Evolutionary conservation across 176 grass and related monocot species (phyloP), one percentile per base, ranked within the genome.

Genomic region (Dendrocalamus sinicus): DNA sequence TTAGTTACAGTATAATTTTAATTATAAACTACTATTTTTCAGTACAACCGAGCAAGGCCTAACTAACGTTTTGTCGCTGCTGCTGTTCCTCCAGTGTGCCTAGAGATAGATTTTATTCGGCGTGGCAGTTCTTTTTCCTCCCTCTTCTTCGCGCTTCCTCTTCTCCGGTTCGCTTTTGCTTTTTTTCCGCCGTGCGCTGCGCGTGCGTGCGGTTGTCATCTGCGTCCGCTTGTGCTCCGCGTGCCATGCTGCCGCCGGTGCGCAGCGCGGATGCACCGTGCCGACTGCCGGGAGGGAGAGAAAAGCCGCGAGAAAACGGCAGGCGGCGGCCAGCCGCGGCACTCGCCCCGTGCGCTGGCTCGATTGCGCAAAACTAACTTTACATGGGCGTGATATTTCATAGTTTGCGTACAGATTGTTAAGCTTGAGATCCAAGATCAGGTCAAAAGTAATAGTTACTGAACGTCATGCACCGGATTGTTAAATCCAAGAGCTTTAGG

Each of bases 21-120:
- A 0, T 2, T 0, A 32, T 32, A 32, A 32, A 1, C 2, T 1
- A 32, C 30, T 32, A 32, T 32, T 32, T 32, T 32, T 32, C 2
- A 2, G 30, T 2, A 0, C 2, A 32, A 32, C 30, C 2, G 0
- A 32, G 2, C 2, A 0, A 2, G 2, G 28, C 30, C 16, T 11
- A 22, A 8, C 8, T 11, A 1, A 0, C 8, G 7, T 8, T 57
- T 9, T 39, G 37, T 39, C 5, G 20, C 4, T 23, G 9, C 9
- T 11, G 9, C 9, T 52, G 51, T 1, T 5, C 9, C 57, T 59
- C 8, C 3, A 10, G 20, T n/a, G 19, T 57, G 19, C 19, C 19
- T 22, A n/a, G 57, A 59, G 8, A 59, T 32, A 32, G 30, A 32
- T n/a, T 59, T 59, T 8, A 9, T 22, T 58, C 20, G 54, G 2